phyloP scores from a whole-genome alignment of 208 protist species.

The Acanthamoeba culbertsoni region DNA sequence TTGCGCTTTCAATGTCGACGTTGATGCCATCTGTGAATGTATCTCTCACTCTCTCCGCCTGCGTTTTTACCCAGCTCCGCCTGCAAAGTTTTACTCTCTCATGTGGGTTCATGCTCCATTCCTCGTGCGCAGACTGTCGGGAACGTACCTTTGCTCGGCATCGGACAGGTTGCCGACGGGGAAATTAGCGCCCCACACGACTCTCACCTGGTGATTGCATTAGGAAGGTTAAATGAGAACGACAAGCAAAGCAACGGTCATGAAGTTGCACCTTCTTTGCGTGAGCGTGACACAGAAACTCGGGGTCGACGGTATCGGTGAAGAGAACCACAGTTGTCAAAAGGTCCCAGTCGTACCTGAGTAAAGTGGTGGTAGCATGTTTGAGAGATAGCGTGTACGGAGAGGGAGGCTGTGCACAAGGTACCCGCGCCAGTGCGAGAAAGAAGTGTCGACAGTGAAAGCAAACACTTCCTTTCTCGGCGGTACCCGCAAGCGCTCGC shows the following conservation, averaged over 20 bases:
- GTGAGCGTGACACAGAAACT: conserved; percentile 54
- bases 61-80: background rate
- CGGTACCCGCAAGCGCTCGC: background rate
- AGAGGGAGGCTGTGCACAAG: background rate
- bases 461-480: conserved; percentile 49
- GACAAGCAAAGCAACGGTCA: background rate
- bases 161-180: conserved; percentile 52
- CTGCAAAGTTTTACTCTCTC: too few species aligned
- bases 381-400: background rate
- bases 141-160: conserved; percentile 8
- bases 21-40: conserved; percentile 51
- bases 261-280: background rate
- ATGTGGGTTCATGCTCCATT: too few species aligned
- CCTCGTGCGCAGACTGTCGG: too few species aligned
- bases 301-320: background rate
- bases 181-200: conserved; percentile 13
- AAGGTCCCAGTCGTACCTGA: conserved; percentile 35
- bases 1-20: conserved; percentile 40
- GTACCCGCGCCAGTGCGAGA: background rate
- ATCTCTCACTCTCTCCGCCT: conserved; percentile 23
- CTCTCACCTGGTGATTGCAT: background rate
- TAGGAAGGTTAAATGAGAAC: background rate
- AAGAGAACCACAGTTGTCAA: conserved; percentile 52
- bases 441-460: background rate
- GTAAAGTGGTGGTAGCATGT: background rate